Base-by-base conservation (phyloP, 805 yeast genomes). In the Osmozyma mogii region DNA sequence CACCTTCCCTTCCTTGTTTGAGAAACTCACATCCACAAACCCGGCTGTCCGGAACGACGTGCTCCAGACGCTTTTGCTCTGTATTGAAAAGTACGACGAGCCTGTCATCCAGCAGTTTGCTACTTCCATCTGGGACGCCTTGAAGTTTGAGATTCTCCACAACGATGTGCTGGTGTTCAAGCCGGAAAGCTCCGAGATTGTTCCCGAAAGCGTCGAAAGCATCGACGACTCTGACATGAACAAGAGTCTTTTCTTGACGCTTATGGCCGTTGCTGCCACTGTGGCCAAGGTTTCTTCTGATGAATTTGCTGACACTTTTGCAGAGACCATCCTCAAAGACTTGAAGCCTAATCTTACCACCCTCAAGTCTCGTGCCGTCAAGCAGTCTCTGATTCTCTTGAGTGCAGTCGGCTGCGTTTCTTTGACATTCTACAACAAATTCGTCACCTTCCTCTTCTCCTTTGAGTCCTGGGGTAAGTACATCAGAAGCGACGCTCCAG, bases 101-200 rank as follows among this genome's bases (percentile, higher is more conserved):
- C 65, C 61, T 5, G 62, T 73, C 0, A 52, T 82, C 7, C 56
- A 67, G 17, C 66, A 65, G 8, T 68, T 73, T 48, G 88, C 95
- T 88, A 49, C 70, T 6, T 70, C 78, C 2, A 48, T 89, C 4
- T 92, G 95, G 95, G 81, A 83, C 43, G 84, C 95, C 0, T 58
- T 89, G 30, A 89, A 89, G 50, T 87, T 74, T 50, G 96, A 89
- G 52, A 68, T 89, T n/a, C 59, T 89, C 33, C 95, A 89, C 50
- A 78, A 78, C 24, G 84, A 81, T 32, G 63, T 36, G 34, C 56
- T 36, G 45, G 35, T 49, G 6, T 54, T 60, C 41, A 39, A 40
- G 24, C 47, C 63, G 3, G 43, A 45, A n/a, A 32, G 41, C 1
- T 42, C 38, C 24, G 29, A 30, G 6, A 42, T 61, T 4, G 41